Evolutionary conservation across 2,329 filamentous ascomycete species (phyloP), one percentile per base, ranked within the genome.

Genomic region (Neodidymelliopsis sp.): DNA sequence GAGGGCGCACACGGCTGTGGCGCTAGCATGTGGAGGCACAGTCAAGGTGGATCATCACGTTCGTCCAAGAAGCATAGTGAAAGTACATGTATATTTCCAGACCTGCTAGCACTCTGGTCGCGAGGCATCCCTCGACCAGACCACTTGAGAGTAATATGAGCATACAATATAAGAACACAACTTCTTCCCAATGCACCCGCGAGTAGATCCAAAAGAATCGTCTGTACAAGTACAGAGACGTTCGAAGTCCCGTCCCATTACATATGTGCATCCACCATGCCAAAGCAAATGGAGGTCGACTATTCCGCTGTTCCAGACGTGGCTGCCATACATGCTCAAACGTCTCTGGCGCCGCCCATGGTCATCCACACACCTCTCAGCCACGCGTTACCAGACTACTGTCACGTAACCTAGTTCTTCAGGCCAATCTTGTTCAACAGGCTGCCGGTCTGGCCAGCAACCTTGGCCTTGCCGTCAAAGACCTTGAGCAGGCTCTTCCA

Each of bases 401-500:
- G 24, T 34, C 18, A 4, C 11, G 18, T 12, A 30, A 19, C 31
- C 62, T 79, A 80, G 66, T 78, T 80, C 69, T 76, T 77, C 51
- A 84, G 70, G 36, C 81, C 80, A 54, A 85, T 73, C 73, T 81
- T 82, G 72, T 74, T 77, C 50, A 84, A 66, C 42, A 84, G 73
- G 56, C 74, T 74, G 35, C 74, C 72, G 34, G 68, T 68, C 37
- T 68, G 67, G 47, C 69, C 70, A 23, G 71, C 70, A 43, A 72
- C 65, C 41, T 66, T 59, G 22, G 72, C 66, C 58, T 74, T 74
- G 71, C 86, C 80, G 65, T 88, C 84, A 71, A 99, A 93, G 66
- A 97, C 87, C 67, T 86, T 84, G 56, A 97, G 81, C 74, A 99
- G 80, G 74, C 87, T 90, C 82, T 91, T 92, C 94, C 94, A 99